phyloP scores from a whole-genome alignment of 2,329 filamentous ascomycete species.

The Trichoderma afroharzianum region DNA sequence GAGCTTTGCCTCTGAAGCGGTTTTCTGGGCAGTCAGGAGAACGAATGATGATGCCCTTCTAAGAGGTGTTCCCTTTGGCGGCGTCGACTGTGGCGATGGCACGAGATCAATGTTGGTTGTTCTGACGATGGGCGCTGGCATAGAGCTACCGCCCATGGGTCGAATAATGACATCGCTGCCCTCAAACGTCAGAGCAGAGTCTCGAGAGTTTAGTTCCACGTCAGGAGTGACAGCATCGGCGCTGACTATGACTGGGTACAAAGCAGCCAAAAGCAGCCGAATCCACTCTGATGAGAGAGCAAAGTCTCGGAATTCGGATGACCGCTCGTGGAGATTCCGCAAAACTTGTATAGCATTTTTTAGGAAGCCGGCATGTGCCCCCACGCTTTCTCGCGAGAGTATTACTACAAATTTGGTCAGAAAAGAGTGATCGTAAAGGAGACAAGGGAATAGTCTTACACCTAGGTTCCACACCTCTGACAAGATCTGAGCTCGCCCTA shows the following conservation, averaged over 20 bases:
- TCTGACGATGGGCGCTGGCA: conserved; percentile 66
- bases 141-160: conserved; percentile 58
- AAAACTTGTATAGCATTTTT: conserved; percentile 77
- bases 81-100: conserved; percentile 44
- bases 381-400: conserved; percentile 42
- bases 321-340: conserved; percentile 72
- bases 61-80: conserved; percentile 58
- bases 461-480: conserved; percentile 53
- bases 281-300: conserved; percentile 75
- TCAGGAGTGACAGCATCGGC: conserved; percentile 79
- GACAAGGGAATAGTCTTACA: conserved; percentile 37
- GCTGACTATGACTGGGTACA: conserved; percentile 87
- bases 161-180: conserved; percentile 81
- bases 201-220: conserved; percentile 79
- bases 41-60: conserved; percentile 88
- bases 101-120: conserved; percentile 59
- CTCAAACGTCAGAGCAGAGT: conserved; percentile 78
- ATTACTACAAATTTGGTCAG: conserved; percentile 24
- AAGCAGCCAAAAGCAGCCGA: conserved; percentile 69
- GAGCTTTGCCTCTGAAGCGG: conserved; percentile 53
- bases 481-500: conserved; percentile 61
- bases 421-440: neutral
- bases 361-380: conserved; percentile 59
- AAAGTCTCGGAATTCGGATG: conserved; percentile 77
- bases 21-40: conserved; percentile 70